Evolutionary conservation across 202 grass and related monocot species (phyloP).

Genomic region (Setaria viridis): DNA sequence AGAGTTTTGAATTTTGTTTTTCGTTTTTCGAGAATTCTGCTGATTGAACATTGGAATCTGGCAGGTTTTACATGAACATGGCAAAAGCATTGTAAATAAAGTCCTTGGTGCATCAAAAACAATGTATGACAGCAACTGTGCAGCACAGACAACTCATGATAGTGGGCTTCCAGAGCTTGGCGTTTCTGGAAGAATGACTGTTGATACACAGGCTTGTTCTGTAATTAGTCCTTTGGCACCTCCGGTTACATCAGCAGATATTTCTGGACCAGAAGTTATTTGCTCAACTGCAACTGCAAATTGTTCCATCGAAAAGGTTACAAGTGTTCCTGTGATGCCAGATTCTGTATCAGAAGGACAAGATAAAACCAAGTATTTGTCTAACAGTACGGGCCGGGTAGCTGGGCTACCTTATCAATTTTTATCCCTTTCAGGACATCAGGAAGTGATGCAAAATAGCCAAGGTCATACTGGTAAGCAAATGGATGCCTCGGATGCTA

Average conservation of each 20-base stretch:
- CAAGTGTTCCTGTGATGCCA: conserved; percentile 5
- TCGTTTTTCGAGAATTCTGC: not conserved
- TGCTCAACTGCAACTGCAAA: conserved; percentile 39
- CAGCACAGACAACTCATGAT: conserved; percentile 16
- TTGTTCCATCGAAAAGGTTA: conserved; percentile 10
- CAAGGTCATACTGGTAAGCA: conserved; percentile 21
- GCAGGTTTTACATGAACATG: conserved; percentile 51
- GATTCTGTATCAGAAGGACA: conserved; percentile 32
- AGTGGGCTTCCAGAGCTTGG: conserved; percentile 28
- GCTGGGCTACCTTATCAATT: conserved; percentile 52
- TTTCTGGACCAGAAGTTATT: conserved; percentile 36
- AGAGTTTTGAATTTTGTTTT: not conserved
- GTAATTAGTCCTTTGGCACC: conserved; percentile 38
- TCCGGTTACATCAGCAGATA: conserved; percentile 17
- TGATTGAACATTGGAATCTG: conserved; percentile 2
- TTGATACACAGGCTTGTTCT: conserved; percentile 30
- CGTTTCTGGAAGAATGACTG: conserved; percentile 44
- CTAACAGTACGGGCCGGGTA: conserved; percentile 33
- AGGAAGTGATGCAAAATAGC: conserved; percentile 28
- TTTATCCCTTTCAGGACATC: conserved; percentile 41
- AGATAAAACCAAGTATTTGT: conserved; percentile 35
- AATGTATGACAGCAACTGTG: conserved; percentile 36
- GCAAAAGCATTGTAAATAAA: conserved; percentile 32
- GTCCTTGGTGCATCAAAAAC: not conserved
- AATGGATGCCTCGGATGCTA: conserved; percentile 15